Percentiles rank a stretch among this genome's conserved stretches.
phyloP scores from a whole-genome alignment of 2,329 filamentous ascomycete species.

The Xylaria sp. region DNA sequence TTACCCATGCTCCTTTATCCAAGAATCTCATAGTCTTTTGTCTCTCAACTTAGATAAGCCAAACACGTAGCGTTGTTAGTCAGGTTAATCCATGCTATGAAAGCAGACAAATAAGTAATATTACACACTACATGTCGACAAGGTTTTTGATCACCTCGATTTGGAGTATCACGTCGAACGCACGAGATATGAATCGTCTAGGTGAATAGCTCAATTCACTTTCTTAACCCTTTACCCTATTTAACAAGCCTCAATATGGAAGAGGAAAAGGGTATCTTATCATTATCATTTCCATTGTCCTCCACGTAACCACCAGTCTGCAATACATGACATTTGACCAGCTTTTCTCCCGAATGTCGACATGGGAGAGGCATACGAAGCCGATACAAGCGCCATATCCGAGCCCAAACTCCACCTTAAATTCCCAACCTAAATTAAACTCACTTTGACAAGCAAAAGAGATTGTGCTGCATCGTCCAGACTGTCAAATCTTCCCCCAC shows the following conservation, averaged over 20 bases:
- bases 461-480: background rate
- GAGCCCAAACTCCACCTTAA: background rate
- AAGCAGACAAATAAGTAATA: too few relatives aligned
- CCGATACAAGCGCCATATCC: background rate
- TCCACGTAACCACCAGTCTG: too few relatives aligned
- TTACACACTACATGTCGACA: background rate
- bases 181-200: background rate
- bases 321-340: background rate
- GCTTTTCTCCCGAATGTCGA: background rate
- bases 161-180: background rate
- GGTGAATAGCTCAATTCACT: background rate
- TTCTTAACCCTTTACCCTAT: background rate
- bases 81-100: too few relatives aligned
- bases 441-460: background rate
- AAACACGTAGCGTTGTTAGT: too few relatives aligned
- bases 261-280: constrained; percentile 21
- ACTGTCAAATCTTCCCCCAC: constrained; percentile 17
- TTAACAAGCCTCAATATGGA: background rate
- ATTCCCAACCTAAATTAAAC: background rate
- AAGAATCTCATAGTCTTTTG: too few relatives aligned
- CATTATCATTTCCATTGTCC: background rate
- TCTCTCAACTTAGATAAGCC: too few relatives aligned
- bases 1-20: background rate
- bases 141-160: background rate
- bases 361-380: background rate